Evolutionary conservation across 2,329 filamentous ascomycete genomes (phyloP), one percentile per base, ranked within the genome.

Genomic region (Xylariomycetidae sp.): DNA sequence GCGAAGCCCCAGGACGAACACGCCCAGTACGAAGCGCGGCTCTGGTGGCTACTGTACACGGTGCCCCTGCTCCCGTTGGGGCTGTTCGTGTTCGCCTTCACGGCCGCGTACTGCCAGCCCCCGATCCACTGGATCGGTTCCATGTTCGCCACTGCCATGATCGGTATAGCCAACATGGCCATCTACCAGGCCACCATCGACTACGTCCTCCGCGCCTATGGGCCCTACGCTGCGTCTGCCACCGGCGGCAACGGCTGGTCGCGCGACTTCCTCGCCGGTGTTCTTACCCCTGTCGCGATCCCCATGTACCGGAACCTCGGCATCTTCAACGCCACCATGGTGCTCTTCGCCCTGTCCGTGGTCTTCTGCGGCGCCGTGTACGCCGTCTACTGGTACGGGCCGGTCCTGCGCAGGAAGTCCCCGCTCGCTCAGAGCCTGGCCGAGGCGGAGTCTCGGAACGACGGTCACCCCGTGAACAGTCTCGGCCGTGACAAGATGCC

Each of bases 181-280:
- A 85, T 85, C 37, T 86, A 86, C 61, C 84, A 85, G 77, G 79
- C 81, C 1, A 85, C 81, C 2, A 83, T 86, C 43, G 80, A 88
- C 57, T 88, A 88, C 61, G 85, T 86, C 74, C 75, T 86, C 22
- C 80, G 78, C 37, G 79, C 82, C 1, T 86, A 87, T 48, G 84
- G 83, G 0, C 76, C 77, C 0, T 87, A 85, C 54, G 77, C 81
- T 3, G 82, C 83, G 2, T 85, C 81, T 0, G 84, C 84, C 1
- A 87, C 83, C 0, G 84, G 83, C 25, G 83, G 83, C 14, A 88
- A 88, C 42, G 84, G 82, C 2, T 86, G 82, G 62, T 72, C 81
- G 3, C 72, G 84, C 44, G 83, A 88, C 51, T 80, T 87, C 58
- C 63, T 88, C 0, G 84, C 83, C 2, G 83, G 84, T 57, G 68